These are phyloP conservation scores for Fragaria vesca DNA, from an alignment of 306 rosid species.

Conservation along the genomic window DNA sequence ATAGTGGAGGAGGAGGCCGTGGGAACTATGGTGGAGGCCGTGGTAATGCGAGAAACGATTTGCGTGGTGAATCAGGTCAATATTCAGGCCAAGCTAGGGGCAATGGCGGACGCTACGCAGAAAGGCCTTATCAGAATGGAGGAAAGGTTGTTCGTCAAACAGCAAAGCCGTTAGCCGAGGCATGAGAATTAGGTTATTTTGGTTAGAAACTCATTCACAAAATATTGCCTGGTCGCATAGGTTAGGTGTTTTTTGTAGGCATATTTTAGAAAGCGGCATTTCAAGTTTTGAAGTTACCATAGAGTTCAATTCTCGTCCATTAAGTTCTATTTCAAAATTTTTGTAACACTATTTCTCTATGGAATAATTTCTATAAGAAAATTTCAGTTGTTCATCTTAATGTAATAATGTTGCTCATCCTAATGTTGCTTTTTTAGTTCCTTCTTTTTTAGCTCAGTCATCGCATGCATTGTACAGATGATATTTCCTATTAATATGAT, in stretches of 20 bases:
- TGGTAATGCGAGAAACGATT: conserved; percentile 52
- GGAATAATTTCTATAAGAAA: not conserved
- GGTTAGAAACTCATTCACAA: conserved; percentile 24
- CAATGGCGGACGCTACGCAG: conserved; percentile 4
- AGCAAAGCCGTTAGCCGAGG: conserved; percentile 25
- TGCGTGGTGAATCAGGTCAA: conserved; percentile 38
- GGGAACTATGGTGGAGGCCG: conserved; percentile 37
- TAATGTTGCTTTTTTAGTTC: not conserved
- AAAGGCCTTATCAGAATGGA: conserved; percentile 43
- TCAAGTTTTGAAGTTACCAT: conserved; percentile 16
- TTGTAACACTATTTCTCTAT: not conserved
- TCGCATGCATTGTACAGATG: no score
- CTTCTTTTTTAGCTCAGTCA: not conserved
- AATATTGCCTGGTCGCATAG: conserved; percentile 8
- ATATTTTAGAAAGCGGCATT: conserved; percentile 31
- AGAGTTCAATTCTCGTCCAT: not conserved
- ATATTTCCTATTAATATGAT: no score
- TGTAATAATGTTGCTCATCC: not conserved
- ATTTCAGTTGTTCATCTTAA: not conserved
- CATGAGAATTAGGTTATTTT: conserved; percentile 12
- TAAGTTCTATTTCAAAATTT: not conserved
- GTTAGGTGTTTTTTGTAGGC: conserved; percentile 13
- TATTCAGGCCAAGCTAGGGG: conserved; percentile 15
- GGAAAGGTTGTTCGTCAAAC: conserved; percentile 48
- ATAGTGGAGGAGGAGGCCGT: conserved; percentile 3